Evolutionary conservation across 2,329 filamentous ascomycete species (phyloP).

Genomic region (Aspergillus candidus): DNA sequence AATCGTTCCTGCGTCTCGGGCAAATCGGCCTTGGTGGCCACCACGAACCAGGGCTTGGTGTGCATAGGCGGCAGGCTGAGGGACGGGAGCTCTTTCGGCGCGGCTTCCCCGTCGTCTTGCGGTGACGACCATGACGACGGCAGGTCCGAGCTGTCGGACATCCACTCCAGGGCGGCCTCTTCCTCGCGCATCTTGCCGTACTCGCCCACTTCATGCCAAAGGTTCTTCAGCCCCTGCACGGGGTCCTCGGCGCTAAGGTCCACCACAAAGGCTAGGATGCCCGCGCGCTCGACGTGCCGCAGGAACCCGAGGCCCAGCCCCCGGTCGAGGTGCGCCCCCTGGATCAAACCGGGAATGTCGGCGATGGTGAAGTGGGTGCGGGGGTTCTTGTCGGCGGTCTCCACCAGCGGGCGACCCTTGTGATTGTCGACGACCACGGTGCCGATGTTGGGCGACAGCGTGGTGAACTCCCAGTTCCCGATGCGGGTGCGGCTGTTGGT

Average conservation of each 20-base stretch:
- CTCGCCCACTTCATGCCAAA: constrained; percentile 86
- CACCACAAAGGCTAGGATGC: constrained; percentile 87
- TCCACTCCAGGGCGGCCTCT: constrained; percentile 55
- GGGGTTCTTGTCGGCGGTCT: constrained; percentile 46
- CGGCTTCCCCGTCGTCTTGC: constrained; percentile 4
- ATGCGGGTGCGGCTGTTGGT: constrained; percentile 84
- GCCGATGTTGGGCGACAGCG: constrained; percentile 87
- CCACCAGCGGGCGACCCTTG: constrained; percentile 62
- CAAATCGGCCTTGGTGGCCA: constrained; percentile 88
- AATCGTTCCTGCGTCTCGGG: constrained; percentile 75
- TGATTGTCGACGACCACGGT: constrained; percentile 90
- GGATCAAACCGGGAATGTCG: constrained; percentile 89
- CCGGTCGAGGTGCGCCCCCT: constrained; percentile 85
- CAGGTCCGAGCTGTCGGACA: constrained; percentile 19
- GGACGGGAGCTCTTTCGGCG: constrained; percentile 35
- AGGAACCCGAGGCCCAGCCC: constrained; percentile 89
- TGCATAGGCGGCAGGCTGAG: constrained; percentile 64
- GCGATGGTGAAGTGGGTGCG: constrained; percentile 85
- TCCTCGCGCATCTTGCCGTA: constrained; percentile 77
- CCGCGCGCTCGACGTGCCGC: constrained; percentile 87
- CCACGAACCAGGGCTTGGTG: constrained; percentile 94
- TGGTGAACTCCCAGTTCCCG: constrained; percentile 95
- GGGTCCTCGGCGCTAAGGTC: constrained; percentile 77
- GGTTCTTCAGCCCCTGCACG: constrained; percentile 66
- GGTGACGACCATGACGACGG: not conserved